Conservation (phyloP, 345 rosid species). For the Orychophragmus violaceus region DNA sequence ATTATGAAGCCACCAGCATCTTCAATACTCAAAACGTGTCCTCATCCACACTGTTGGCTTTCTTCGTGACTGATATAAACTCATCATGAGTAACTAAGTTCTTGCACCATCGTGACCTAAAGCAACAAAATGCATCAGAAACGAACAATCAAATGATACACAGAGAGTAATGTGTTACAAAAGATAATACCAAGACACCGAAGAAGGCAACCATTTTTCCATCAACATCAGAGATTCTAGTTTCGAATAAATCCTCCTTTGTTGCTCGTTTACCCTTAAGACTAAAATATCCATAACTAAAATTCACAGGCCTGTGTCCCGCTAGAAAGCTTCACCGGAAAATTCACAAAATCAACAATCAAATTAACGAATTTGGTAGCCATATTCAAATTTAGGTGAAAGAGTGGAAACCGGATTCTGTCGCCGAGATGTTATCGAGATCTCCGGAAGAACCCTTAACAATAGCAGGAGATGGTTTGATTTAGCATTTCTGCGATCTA, state of each 20-base stretch:
- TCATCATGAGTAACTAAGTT: conserved; percentile 75
- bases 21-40: conserved; percentile 48
- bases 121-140: not conserved
- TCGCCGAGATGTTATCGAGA: conserved; percentile 81
- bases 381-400: not conserved
- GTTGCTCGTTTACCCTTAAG: conserved; percentile 87
- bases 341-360: not conserved
- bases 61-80: conserved; percentile 79
- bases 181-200: conserved; percentile 81
- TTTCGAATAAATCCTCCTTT: conserved; percentile 96
- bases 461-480: too few species aligned
- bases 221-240: conserved; percentile 85
- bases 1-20: conserved; percentile 97
- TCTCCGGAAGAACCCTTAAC: conserved; percentile 33
- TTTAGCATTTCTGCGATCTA: too few species aligned
- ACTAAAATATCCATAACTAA: conserved; percentile 96
- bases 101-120: conserved; percentile 97
- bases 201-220: conserved; percentile 97
- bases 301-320: conserved; percentile 55
- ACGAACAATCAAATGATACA: not conserved
- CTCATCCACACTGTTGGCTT: conserved; percentile 63
- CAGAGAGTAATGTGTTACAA: not conserved
- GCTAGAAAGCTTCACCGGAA: conserved; percentile 16
- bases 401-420: conserved; percentile 60
- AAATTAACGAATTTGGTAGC: not conserved